Conservation (phyloP, 306 rosid genomes). For the Spatholobus suberectus region DNA sequence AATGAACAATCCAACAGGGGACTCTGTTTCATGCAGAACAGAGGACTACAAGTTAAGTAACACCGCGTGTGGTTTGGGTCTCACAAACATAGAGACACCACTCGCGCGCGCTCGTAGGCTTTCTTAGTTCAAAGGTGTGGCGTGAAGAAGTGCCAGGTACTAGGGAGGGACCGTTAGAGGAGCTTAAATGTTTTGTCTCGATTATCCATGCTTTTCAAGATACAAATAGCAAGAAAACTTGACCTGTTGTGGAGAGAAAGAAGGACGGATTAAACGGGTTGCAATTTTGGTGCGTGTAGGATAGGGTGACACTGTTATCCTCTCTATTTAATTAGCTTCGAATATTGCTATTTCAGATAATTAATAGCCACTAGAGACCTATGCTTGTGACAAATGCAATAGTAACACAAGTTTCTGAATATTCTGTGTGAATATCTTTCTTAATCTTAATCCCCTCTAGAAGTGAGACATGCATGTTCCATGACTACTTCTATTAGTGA, state of each 20-base stretch:
- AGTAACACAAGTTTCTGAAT: background rate
- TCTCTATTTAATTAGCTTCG: slow-evolving; percentile 27
- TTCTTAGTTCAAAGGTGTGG: slow-evolving; percentile 27
- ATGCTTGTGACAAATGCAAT: background rate
- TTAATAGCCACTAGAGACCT: background rate
- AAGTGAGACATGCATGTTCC: slow-evolving; percentile 14
- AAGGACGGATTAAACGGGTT: background rate
- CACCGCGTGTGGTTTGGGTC: background rate
- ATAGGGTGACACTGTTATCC: slow-evolving; percentile 23
- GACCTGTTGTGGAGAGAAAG: slow-evolving; percentile 22
- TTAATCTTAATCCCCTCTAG: slow-evolving; percentile 1
- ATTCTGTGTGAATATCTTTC: background rate
- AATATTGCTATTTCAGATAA: background rate
- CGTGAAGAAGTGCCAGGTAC: slow-evolving; percentile 32
- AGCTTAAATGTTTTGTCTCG: slow-evolving; percentile 47
- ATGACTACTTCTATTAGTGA: slow-evolving; percentile 23
- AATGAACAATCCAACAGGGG: slow-evolving; percentile 34
- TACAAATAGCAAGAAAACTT: slow-evolving; percentile 20
- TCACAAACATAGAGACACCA: slow-evolving; percentile 31
- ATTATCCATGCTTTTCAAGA: slow-evolving; percentile 9
- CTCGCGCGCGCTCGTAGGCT: background rate
- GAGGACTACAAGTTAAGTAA: slow-evolving; percentile 11
- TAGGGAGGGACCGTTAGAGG: slow-evolving; percentile 34
- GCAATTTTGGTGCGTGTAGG: slow-evolving; percentile 3
- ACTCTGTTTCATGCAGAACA: slow-evolving; percentile 59